phyloP scores from a whole-genome alignment of 169 alveolate species.

The Eimeria tenella region DNA sequence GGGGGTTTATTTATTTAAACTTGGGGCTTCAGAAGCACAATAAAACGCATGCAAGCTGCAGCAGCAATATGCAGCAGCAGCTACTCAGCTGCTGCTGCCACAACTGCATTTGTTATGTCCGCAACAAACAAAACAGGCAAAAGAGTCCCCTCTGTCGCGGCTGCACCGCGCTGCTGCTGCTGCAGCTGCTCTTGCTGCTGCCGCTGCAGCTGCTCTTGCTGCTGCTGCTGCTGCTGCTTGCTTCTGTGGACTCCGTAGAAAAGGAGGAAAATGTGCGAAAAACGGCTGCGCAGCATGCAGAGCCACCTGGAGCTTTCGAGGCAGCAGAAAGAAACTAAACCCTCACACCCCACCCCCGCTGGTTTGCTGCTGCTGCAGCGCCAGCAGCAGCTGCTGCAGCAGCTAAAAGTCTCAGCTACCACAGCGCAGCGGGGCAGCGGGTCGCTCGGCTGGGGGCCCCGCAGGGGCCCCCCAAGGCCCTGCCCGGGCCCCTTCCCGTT shows the following conservation, averaged over 20 bases:
- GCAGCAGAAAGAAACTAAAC: constrained; percentile 25
- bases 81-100: too few species aligned
- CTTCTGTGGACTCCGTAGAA: background rate
- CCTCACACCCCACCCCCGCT: background rate
- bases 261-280: constrained; percentile 23
- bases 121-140: constrained; percentile 5
- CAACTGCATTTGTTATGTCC: constrained; percentile 1
- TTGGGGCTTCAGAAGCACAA: too few species aligned
- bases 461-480: background rate
- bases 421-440: constrained; percentile 18
- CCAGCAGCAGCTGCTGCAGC: constrained; percentile 62
- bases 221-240: background rate
- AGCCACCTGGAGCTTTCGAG: constrained; percentile 49
- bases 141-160: background rate
- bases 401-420: constrained; percentile 21
- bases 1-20: too few species aligned
- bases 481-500: background rate
- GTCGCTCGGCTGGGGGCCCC: background rate
- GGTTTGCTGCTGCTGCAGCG: constrained; percentile 42
- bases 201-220: background rate
- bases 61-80: too few species aligned
- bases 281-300: constrained; percentile 56
- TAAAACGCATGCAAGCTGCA: too few species aligned
- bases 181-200: background rate
- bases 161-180: background rate